Evolutionary conservation across 352 stramenopile species (phyloP), one percentile per base, ranked within the genome.

Genomic region (Globisporangium mamillatum): DNA sequence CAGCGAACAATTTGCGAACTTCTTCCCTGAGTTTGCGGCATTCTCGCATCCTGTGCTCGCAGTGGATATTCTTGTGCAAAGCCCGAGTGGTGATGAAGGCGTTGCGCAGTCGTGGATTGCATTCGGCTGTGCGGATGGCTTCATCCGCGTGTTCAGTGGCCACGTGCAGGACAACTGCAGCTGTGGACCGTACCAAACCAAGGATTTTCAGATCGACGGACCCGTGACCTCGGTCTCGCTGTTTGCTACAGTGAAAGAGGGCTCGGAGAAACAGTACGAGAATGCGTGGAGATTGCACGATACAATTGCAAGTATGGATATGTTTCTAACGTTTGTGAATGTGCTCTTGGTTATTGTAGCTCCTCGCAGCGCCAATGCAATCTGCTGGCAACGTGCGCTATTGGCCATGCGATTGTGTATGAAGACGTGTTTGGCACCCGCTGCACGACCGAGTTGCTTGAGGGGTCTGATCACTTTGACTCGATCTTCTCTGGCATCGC

Each of bases 111-210:
- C 76, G 16, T 87, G 73, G 73, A 63, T 89, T 50, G 80, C 73
- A 10, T 86, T 93, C 56, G 86, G 86, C 12, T 93, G 86, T 71
- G 77, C 86, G 34, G 83, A 93, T 60, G 86, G 83, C 1, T 69
- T 89, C 36, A 66, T 90, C 14, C 79, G 83, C 18, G 76, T 92
- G 1, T 84, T 88, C 44, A 62, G 76, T 8, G 80, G 85, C 14
- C 50, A 72, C 0, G 66, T 85, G 32, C 52, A 75, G 12, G 64
- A 71, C 54, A 62, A 60, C 9, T 76, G 73, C 34, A 60, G 88
- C 36, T 64, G 62, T 41, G 85, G 85, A 0, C 85, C 85, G 12
- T 89, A 83, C 52, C 69, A 74, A 20, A 72, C 63, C 4, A 81
- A 81, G 50, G 81, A 90, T 29, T 65, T 90, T 24, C 80, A 84